Evolutionary conservation across 441 rosid genomes (phyloP).

Genomic region (Erodium texanum): DNA sequence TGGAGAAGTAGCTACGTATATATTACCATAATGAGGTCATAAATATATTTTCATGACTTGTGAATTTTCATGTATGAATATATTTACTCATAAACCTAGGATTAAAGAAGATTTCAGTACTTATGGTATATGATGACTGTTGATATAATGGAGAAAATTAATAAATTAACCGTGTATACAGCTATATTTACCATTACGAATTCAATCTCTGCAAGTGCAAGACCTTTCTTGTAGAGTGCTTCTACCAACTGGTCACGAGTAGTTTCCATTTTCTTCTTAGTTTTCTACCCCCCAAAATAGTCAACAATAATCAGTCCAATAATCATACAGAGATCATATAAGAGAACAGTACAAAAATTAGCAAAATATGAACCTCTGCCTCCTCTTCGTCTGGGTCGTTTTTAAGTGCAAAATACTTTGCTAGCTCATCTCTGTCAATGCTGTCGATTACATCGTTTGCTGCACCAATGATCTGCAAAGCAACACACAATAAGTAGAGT

Average conservation of each 20-base stretch:
- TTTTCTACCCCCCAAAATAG: slow-evolving; percentile 28
- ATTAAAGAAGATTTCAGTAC: too few species aligned
- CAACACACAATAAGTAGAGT: slow-evolving; percentile 9
- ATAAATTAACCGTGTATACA: not conserved
- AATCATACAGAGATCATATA: not conserved
- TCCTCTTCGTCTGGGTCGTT: slow-evolving; percentile 92
- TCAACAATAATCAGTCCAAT: not conserved
- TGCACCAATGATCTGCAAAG: slow-evolving; percentile 60
- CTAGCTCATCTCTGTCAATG: slow-evolving; percentile 68
- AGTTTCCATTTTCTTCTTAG: slow-evolving; percentile 76
- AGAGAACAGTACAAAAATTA: not conserved
- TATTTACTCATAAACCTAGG: too few species aligned
- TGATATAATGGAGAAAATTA: too few species aligned
- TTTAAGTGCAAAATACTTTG: slow-evolving; percentile 55
- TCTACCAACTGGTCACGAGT: slow-evolving; percentile 74
- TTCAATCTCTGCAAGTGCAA: slow-evolving; percentile 64
- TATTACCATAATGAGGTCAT: too few species aligned
- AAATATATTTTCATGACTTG: too few species aligned
- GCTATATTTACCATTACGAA: slow-evolving; percentile 38
- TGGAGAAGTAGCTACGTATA: too few species aligned
- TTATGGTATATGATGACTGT: too few species aligned
- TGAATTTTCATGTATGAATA: too few species aligned
- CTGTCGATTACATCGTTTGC: slow-evolving; percentile 71
- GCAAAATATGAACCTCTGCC: slow-evolving; percentile 50
- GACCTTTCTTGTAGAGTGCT: slow-evolving; percentile 81